phyloP scores from a whole-genome alignment of 2,329 filamentous ascomycete species.

The Aspergillaceae sp. region DNA sequence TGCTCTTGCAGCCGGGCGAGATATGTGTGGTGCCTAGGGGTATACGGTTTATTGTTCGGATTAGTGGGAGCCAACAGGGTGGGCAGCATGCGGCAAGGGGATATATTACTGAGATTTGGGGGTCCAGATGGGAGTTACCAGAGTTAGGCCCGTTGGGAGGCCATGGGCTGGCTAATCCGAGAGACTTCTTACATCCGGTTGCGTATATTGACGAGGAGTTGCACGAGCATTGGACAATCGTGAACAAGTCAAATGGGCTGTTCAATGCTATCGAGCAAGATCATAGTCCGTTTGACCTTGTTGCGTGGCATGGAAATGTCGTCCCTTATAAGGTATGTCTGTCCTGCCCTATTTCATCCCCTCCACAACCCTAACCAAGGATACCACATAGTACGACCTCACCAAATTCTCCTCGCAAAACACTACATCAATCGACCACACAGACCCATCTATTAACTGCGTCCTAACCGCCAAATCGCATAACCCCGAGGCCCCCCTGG shows the following conservation, averaged over 20 bases:
- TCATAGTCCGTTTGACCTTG: slow-evolving; percentile 58
- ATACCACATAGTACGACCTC: slow-evolving; percentile 40
- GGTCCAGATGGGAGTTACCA: slow-evolving; percentile 53
- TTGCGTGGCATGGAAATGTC: slow-evolving; percentile 60
- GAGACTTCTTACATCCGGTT: slow-evolving; percentile 55
- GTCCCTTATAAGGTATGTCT: slow-evolving; percentile 44
- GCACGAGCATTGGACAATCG: slow-evolving; percentile 44
- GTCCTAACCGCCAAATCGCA: slow-evolving; percentile 44
- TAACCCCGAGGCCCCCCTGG: slow-evolving; percentile 51
- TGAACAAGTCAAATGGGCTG: slow-evolving; percentile 51
- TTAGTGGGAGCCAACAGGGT: slow-evolving; percentile 41
- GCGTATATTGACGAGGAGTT: slow-evolving; percentile 48
- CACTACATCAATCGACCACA: slow-evolving; percentile 53
- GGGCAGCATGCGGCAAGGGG: slow-evolving; percentile 47
- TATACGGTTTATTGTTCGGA: slow-evolving; percentile 47
- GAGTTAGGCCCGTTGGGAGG: slow-evolving; percentile 57
- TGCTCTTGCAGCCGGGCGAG: slow-evolving; percentile 55
- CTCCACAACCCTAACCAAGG: not conserved
- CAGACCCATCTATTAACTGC: slow-evolving; percentile 58
- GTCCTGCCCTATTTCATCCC: not conserved
- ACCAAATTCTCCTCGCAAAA: slow-evolving; percentile 52
- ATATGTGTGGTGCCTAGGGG: slow-evolving; percentile 55
- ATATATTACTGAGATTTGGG: slow-evolving; percentile 56
- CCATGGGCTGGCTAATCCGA: slow-evolving; percentile 54
- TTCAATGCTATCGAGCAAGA: slow-evolving; percentile 50